Evolutionary conservation across 768 basidiomycete genomes (phyloP), one percentile per base, ranked within the genome.

Genomic region (Kwoniella heveanensis): DNA sequence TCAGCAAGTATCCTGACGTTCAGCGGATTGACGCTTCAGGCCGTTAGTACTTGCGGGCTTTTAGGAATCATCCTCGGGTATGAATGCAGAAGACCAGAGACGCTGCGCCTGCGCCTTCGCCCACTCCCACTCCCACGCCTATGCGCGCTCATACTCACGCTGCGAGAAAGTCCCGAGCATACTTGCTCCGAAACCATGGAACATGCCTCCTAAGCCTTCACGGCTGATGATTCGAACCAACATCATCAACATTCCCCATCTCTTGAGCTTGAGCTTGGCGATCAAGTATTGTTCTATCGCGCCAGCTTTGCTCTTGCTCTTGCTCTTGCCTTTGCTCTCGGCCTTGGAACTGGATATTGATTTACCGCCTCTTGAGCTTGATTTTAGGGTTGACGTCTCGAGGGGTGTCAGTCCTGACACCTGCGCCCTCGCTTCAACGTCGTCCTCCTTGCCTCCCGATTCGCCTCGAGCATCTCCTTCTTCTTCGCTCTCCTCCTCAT

Each of bases 81-180:
- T n/a, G n/a, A n/a, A n/a, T n/a, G n/a, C n/a, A n/a, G n/a, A n/a
- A n/a, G n/a, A n/a, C n/a, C n/a, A n/a, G n/a, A n/a, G n/a, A n/a
- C n/a, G n/a, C n/a, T n/a, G n/a, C n/a, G n/a, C n/a, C n/a, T n/a
- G n/a, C n/a, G n/a, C n/a, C n/a, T n/a, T n/a, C n/a, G n/a, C n/a
- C n/a, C n/a, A n/a, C n/a, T n/a, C n/a, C n/a, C n/a, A n/a, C n/a
- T n/a, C n/a, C n/a, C n/a, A n/a, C n/a, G n/a, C n/a, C n/a, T n/a
- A n/a, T n/a, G n/a, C n/a, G n/a, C n/a, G n/a, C n/a, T n/a, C 32
- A 32, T 24, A 85, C 91, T 74, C 75, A 93, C 95, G 93, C 87
- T 90, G 90, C 37, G 92, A 95, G 80, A 99, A 99, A 1, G 92
- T 96, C 80, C 96, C 97, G 70, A 98, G 82, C 95, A 98, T 98